Evolutionary conservation across 108 stramenopile species (phyloP).

Genomic region (Nitzschia inconspicua): DNA sequence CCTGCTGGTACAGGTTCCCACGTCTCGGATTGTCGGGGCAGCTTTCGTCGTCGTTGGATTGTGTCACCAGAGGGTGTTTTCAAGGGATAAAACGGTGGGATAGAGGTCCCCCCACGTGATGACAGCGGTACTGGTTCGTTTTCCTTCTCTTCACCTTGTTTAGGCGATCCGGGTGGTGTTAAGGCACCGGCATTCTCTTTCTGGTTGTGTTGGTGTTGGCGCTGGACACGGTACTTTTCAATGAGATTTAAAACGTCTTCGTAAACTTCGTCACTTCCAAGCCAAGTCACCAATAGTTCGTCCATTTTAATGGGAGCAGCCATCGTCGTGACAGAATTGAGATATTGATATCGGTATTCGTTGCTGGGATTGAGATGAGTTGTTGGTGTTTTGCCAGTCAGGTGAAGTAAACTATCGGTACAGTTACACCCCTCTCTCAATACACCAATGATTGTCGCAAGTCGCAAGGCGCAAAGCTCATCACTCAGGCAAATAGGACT

Average conservation of each 20-base stretch:
- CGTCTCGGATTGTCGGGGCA: constrained; percentile 45
- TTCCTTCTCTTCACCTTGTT: too few relatives aligned
- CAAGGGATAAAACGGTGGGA: constrained; percentile 40
- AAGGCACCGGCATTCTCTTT: background rate
- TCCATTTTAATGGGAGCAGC: constrained; percentile 73
- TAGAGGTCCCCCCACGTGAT: too few relatives aligned
- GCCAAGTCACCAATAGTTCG: constrained; percentile 77
- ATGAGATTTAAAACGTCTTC: constrained; percentile 66
- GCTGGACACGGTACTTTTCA: constrained; percentile 49
- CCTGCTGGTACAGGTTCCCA: constrained; percentile 23
- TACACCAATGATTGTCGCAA: too few relatives aligned
- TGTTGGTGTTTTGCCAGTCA: too few relatives aligned
- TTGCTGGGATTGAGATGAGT: too few relatives aligned
- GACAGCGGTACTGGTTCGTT: too few relatives aligned
- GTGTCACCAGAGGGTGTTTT: constrained; percentile 18
- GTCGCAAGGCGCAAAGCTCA: too few relatives aligned
- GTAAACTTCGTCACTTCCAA: constrained; percentile 68
- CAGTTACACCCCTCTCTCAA: too few relatives aligned
- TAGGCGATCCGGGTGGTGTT: background rate
- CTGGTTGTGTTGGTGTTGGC: constrained; percentile 10
- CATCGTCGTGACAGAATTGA: constrained; percentile 1
- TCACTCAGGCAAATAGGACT: too few relatives aligned
- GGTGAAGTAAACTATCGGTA: too few relatives aligned
- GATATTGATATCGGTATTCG: too few relatives aligned
- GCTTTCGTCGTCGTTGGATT: constrained; percentile 28